These are phyloP conservation scores for Oropetium thomaeum DNA, from an alignment of 176 grass and related monocot genomes.

Conservation along the genomic window DNA sequence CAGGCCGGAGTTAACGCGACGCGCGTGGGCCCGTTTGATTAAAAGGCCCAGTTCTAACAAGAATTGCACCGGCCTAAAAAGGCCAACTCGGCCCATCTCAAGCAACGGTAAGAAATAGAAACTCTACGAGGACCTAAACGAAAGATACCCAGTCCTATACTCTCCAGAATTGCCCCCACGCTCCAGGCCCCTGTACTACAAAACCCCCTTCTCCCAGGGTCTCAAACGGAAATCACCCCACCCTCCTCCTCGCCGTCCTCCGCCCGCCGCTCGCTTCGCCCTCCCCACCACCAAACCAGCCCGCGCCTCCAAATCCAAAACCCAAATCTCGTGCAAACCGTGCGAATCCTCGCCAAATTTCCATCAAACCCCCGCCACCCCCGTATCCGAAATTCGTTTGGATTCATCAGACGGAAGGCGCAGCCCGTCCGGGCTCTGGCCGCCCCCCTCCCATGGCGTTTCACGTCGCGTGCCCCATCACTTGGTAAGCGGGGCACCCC, in stretches of 20 bases:
- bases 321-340: neutral
- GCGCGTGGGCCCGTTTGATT: neutral
- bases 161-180: neutral
- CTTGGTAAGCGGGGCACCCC: conserved; percentile 38
- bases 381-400: neutral
- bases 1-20: neutral
- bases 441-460: conserved; percentile 59
- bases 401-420: neutral
- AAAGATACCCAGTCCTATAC: neutral
- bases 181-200: neutral
- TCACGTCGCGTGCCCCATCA: conserved; percentile 88
- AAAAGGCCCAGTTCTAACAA: too few species aligned
- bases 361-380: neutral
- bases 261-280: conserved; percentile 24
- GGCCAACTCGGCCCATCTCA: neutral
- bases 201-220: neutral
- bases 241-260: neutral
- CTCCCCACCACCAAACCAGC: neutral
- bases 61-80: neutral
- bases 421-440: neutral
- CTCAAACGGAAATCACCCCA: neutral
- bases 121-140: neutral
- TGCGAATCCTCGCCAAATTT: conserved; percentile 22
- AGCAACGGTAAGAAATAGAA: neutral
- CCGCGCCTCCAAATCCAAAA: conserved; percentile 21